These are phyloP conservation scores for Gyromitra esculenta DNA, from an alignment of 2,329 filamentous ascomycete species.

Conservation along the genomic window DNA sequence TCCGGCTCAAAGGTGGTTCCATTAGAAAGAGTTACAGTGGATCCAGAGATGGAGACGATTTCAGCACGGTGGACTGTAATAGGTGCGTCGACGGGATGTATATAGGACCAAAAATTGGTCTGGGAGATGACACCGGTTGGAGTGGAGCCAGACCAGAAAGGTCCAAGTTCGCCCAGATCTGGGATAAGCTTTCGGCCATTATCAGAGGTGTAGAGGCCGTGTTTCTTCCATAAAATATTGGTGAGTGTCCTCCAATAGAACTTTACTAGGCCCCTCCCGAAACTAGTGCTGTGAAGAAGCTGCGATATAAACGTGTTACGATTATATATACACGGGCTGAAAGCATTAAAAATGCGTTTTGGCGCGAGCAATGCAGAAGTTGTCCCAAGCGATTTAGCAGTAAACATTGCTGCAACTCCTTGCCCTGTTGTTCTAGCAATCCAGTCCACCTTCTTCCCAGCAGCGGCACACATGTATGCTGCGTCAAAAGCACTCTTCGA, in stretches of 20 bases:
- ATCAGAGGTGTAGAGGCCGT: constrained; percentile 41
- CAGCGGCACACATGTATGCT: constrained; percentile 69
- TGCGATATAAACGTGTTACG: constrained; percentile 14
- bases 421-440: constrained; percentile 64
- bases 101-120: constrained; percentile 67
- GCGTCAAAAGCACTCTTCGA: constrained; percentile 74
- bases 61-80: constrained; percentile 66
- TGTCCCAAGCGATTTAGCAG: constrained; percentile 34
- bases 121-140: constrained; percentile 72
- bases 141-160: constrained; percentile 67
- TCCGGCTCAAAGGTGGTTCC: constrained; percentile 50
- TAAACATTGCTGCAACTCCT: constrained; percentile 50
- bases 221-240: constrained; percentile 34
- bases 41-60: constrained; percentile 63
- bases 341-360: constrained; percentile 36
- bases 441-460: constrained; percentile 69
- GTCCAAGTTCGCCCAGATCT: constrained; percentile 55
- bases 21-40: constrained; percentile 38
- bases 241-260: constrained; percentile 49
- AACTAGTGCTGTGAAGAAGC: constrained; percentile 46
- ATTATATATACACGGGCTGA: constrained; percentile 49
- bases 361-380: constrained; percentile 30
- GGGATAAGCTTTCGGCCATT: constrained; percentile 46
- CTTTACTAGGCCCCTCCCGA: constrained; percentile 41
- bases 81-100: constrained; percentile 66